phyloP scores from a whole-genome alignment of 1,284 basidiomycete genomes.

The Filobasidium uniguttulatum region DNA sequence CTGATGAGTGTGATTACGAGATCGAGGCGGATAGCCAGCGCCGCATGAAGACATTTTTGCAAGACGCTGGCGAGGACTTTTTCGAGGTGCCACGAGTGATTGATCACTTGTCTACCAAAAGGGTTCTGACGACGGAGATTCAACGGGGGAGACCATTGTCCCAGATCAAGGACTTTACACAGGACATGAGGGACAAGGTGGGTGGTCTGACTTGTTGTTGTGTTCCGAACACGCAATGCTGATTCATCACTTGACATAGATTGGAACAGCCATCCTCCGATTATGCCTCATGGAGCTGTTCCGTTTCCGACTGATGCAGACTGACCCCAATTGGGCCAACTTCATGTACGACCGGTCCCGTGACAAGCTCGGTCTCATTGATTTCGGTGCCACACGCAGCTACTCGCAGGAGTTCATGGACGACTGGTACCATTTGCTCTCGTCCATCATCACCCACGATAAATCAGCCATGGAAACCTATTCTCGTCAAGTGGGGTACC shows the following conservation, averaged over 20 bases:
- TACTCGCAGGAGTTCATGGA: conserved; percentile 83
- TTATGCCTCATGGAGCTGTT: conserved; percentile 85
- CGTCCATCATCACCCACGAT: conserved; percentile 61
- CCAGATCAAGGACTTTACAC: conserved; percentile 46
- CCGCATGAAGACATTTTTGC: conserved; percentile 49
- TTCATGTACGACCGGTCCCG: conserved; percentile 65
- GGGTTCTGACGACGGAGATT: conserved; percentile 79
- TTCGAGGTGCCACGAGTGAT: conserved; percentile 76
- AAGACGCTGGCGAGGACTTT: conserved; percentile 42
- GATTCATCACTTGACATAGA: conserved; percentile 41
- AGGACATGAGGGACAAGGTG: conserved; percentile 63
- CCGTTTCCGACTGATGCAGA: conserved; percentile 87
- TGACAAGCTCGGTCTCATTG: conserved; percentile 61
- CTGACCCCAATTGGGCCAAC: conserved; percentile 97
- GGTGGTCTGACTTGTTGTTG: conserved; percentile 20
- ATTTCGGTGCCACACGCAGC: conserved; percentile 86
- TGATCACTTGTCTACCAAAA: conserved; percentile 59
- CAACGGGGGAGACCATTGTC: conserved; percentile 70
- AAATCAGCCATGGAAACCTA: conserved; percentile 54
- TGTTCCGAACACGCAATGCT: not conserved
- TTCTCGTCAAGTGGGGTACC: conserved; percentile 71
- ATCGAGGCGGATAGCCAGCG: conserved; percentile 66
- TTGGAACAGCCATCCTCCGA: conserved; percentile 67
- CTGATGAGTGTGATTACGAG: conserved; percentile 87
- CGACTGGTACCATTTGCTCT: conserved; percentile 66